Evolutionary conservation across 2,329 filamentous ascomycete species (phyloP), one percentile per base, ranked within the genome.

Genomic region (Clathrospora elynae): DNA sequence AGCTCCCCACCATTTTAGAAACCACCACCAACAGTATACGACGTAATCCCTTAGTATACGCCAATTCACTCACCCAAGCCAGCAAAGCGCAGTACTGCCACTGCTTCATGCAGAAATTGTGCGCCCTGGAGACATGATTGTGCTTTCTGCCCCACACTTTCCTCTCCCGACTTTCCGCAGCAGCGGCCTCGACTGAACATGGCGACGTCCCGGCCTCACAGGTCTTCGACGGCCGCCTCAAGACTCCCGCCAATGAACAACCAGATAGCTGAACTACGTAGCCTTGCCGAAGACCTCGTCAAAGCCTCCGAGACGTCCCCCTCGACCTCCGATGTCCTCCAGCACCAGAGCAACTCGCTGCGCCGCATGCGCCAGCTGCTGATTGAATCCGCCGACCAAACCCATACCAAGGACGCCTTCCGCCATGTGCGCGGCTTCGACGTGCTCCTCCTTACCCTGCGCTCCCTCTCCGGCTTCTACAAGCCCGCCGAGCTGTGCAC

Each of bases 341-440:
- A 71, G 49, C 35, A 34, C 46, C 67, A 71, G 57, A 71, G 70
- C 51, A 78, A 82, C 53, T 75, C 77, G 38, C 75, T 88, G 42
- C 80, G 83, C 53, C 78, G 82, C 36, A 80, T 92, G 46, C 82
- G 84, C 60, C 86, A 89, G 69, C 73, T 79, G 42, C 73, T 83
- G 32, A 79, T 82, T 50, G 79, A 82, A 44, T 72, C 73, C 49
- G 70, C 71, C 53, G 69, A 73, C 44, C 71, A 75, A 18, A 71
- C 71, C 35, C 74, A 77, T 46, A 75, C 76, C 30, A 89, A 90
- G 72, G 88, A 95, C 72, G 85, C 88, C 57, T 96, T 96, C 66
- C 83, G 91, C 54, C 83, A 88, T 62, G 79, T 90, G 17, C 78
- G 81, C 42, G 91, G 91, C 59, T 96, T 95, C 68, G 82, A 89